Percentiles rank a stretch among this genome's conserved stretches.
Evolutionary conservation across 192 early-diverging fungal species (phyloP).

Genomic region (Coemansia pectinata): DNA sequence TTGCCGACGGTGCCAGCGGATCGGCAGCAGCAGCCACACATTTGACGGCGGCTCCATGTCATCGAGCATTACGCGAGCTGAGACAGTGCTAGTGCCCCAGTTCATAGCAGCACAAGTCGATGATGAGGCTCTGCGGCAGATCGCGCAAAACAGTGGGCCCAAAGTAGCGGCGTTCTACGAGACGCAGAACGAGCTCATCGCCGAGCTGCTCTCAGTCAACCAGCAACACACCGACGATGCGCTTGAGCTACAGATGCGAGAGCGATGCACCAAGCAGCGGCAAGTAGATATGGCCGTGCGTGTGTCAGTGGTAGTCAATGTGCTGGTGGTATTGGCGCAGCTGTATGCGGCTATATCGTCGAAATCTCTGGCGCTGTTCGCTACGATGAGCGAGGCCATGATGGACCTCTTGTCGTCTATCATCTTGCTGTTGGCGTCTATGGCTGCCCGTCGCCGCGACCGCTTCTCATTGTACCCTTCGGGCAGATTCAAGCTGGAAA

Average conservation of each 20-base stretch:
- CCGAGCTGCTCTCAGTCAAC: conserved; percentile 46
- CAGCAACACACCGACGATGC: conserved; percentile 49
- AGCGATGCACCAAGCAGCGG: conserved; percentile 31
- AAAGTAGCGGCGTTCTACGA: conserved; percentile 52
- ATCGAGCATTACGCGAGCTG: conserved; percentile 39
- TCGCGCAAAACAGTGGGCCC: conserved; percentile 30
- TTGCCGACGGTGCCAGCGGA: conserved; percentile 19
- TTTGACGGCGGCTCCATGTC: conserved; percentile 14
- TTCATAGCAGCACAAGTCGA: conserved; percentile 47
- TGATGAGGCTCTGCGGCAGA: conserved; percentile 29
- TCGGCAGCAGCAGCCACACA: conserved; percentile 9
- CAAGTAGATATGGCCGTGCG: conserved; percentile 63
- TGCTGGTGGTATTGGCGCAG: conserved; percentile 67
- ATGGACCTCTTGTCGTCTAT: conserved; percentile 76
- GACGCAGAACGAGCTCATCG: conserved; percentile 53
- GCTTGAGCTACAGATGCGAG: conserved; percentile 39
- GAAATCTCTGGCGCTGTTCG: conserved; percentile 73
- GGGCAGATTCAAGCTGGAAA: conserved; percentile 76
- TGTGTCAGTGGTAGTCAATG: conserved; percentile 67
- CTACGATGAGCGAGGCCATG: conserved; percentile 77
- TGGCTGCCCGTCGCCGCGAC: conserved; percentile 58
- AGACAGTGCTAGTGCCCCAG: conserved; percentile 47
- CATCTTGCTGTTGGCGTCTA: conserved; percentile 63
- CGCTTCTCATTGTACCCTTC: conserved; percentile 72
- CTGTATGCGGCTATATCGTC: conserved; percentile 74